A percentile compares a stretch with the other conserved stretches of the same genome.
Evolutionary conservation across 805 yeast species (phyloP).

Genomic region (Kodamaea laetipori): DNA sequence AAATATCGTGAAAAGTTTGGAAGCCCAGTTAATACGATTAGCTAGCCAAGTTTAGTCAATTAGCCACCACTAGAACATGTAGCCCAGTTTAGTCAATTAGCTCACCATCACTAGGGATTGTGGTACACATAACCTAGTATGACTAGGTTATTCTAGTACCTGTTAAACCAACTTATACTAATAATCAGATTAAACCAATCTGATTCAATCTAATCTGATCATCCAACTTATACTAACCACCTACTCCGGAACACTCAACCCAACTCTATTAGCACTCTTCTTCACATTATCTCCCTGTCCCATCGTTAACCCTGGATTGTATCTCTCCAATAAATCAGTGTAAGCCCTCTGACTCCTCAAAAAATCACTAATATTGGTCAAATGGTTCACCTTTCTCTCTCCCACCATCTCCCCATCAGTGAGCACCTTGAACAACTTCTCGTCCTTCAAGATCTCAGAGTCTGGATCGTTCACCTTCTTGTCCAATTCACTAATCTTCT

Average conservation of each 20-base stretch:
- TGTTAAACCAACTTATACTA: too few species aligned
- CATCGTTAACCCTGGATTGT: conserved; percentile 81
- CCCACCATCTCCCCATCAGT: conserved; percentile 15
- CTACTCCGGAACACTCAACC: conserved; percentile 53
- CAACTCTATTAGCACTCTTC: conserved; percentile 86
- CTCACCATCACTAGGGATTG: too few species aligned
- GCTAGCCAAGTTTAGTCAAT: too few species aligned
- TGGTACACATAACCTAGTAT: too few species aligned
- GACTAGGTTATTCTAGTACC: too few species aligned
- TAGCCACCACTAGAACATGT: too few species aligned
- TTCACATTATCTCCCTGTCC: conserved; percentile 76
- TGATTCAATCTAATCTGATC: too few species aligned
- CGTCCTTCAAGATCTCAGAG: conserved; percentile 11
- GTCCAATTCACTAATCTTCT: conserved; percentile 26
- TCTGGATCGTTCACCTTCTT: conserved; percentile 10
- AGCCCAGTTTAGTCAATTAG: too few species aligned
- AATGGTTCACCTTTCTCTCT: conserved; percentile 34
- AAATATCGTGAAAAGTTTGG: too few species aligned
- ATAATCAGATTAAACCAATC: too few species aligned
- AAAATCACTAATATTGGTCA: conserved; percentile 62
- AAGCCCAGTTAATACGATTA: too few species aligned
- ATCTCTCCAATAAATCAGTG: conserved; percentile 76
- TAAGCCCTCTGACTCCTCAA: conserved; percentile 74
- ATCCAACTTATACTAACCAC: too few species aligned
- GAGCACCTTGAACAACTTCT: conserved; percentile 25